Percentiles rank a stretch among this genome's conserved stretches.
phyloP scores from a whole-genome alignment of 345 rosid species.

The Hibiscus tridactylites region DNA sequence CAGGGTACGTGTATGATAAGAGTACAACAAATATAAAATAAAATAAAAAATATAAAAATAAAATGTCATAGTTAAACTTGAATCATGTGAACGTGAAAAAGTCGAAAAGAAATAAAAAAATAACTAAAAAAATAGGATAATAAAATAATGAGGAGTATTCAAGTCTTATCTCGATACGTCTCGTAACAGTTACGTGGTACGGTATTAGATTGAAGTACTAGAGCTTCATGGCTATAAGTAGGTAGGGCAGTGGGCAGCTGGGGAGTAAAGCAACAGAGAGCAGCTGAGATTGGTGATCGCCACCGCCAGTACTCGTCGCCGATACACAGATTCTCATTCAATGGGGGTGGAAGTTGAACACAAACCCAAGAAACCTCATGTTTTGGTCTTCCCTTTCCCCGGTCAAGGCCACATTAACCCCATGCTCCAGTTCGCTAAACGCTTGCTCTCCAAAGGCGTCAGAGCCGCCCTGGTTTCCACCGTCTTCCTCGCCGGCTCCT shows the following conservation, averaged over 20 bases:
- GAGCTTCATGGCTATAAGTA: not conserved
- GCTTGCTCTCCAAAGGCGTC: conserved; percentile 25
- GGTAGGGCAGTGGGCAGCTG: not conserved
- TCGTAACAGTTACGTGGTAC: too few relatives aligned
- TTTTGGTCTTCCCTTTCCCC: conserved; percentile 20
- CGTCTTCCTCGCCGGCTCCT: conserved; percentile 14
- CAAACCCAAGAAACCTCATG: conserved; percentile 11
- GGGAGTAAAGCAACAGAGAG: not conserved
- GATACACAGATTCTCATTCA: not conserved
- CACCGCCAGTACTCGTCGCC: too few relatives aligned
- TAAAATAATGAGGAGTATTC: too few relatives aligned
- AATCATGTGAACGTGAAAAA: too few relatives aligned
- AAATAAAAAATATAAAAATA: too few relatives aligned
- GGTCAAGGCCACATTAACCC: conserved; percentile 35
- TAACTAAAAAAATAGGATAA: too few relatives aligned
- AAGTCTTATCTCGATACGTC: too few relatives aligned
- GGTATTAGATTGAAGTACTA: too few relatives aligned
- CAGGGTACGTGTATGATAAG: too few relatives aligned
- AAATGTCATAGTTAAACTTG: too few relatives aligned
- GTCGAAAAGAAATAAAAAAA: too few relatives aligned
- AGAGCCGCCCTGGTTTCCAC: conserved; percentile 20
- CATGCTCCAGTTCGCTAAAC: conserved; percentile 29
- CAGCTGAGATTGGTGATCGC: not conserved
- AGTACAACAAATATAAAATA: too few relatives aligned
- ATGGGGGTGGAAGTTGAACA: not conserved